Percentiles rank a stretch among this genome's conserved stretches.
Evolutionary conservation across 768 basidiomycete species (phyloP).

Genomic region (Russula earlei): DNA sequence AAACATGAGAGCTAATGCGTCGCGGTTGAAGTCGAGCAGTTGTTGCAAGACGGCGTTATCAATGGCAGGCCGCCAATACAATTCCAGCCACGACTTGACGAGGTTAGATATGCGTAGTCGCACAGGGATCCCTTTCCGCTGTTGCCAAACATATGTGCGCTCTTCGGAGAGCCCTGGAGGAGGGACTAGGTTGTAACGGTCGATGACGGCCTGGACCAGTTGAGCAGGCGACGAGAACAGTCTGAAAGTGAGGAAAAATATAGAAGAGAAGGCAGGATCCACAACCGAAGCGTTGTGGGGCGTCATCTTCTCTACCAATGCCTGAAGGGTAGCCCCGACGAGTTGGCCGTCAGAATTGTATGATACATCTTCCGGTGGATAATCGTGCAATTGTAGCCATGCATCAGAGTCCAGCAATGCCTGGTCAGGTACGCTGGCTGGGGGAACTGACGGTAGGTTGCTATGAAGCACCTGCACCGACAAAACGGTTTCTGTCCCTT

Average conservation of each 20-base stretch:
- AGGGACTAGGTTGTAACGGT: constrained; percentile 74
- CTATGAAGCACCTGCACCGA: no score
- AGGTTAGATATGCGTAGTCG: constrained; percentile 87
- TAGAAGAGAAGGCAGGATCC: constrained; percentile 75
- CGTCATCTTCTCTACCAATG: constrained; percentile 94
- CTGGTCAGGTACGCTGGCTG: constrained; percentile 30
- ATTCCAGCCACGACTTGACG: constrained; percentile 90
- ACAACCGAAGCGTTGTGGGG: constrained; percentile 80
- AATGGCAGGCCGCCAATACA: constrained; percentile 71
- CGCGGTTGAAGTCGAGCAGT: constrained; percentile 51
- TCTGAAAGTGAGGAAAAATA: constrained; percentile 95
- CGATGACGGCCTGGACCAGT: constrained; percentile 67
- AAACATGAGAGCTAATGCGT: constrained; percentile 53
- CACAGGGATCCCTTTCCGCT: constrained; percentile 81
- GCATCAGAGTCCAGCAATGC: constrained; percentile 33
- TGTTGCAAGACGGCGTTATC: constrained; percentile 58
- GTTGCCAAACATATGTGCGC: constrained; percentile 68
- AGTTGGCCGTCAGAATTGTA: constrained; percentile 87
- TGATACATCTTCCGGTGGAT: constrained; percentile 72
- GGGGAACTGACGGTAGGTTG: constrained; percentile 28
- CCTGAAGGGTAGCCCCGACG: constrained; percentile 81
- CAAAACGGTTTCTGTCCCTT: constrained; percentile 26
- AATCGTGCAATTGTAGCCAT: constrained; percentile 66
- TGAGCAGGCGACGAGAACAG: constrained; percentile 74
- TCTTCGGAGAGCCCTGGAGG: constrained; percentile 47